phyloP scores from a whole-genome alignment of 2,329 filamentous ascomycete species.

The Nigrospora osmanthi region DNA sequence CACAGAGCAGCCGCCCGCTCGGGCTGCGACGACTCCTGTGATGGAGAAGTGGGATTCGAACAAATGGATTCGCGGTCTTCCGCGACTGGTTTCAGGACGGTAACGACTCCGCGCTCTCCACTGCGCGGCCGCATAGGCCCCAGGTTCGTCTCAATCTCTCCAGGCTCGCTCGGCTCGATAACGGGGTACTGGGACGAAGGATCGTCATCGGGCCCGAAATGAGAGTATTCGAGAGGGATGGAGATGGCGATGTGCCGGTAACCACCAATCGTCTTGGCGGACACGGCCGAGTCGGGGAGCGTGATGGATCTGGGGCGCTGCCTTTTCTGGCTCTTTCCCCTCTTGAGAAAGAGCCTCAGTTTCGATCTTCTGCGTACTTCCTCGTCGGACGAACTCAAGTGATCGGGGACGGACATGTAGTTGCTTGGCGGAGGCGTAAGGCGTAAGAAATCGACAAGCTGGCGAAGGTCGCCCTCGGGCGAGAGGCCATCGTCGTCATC shows the following conservation, averaged over 20 bases:
- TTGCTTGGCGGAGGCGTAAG: conserved; percentile 40
- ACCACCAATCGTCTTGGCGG: conserved; percentile 43
- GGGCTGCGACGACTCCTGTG: not conserved
- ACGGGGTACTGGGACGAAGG: conserved; percentile 14
- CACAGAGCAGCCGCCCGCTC: not conserved
- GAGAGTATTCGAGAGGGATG: conserved; percentile 44
- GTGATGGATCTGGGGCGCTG: conserved; percentile 19
- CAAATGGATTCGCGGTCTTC: conserved; percentile 24
- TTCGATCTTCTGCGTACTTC: conserved; percentile 7
- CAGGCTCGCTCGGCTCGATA: conserved; percentile 8
- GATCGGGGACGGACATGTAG: conserved; percentile 37
- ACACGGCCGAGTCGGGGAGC: conserved; percentile 48
- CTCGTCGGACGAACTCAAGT: conserved; percentile 11
- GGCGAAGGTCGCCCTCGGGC: not conserved
- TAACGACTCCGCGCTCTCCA: conserved; percentile 12
- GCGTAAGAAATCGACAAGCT: conserved; percentile 40
- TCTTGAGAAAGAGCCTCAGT: not conserved
- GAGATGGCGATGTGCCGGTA: conserved; percentile 54
- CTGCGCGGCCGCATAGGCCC: conserved; percentile 6
- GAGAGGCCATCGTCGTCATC: not conserved
- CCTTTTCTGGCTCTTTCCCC: conserved; percentile 6
- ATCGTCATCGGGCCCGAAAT: conserved; percentile 22
- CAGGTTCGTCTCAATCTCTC: conserved; percentile 9
- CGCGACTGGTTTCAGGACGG: conserved; percentile 25
- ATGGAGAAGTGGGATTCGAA: not conserved